Evolutionary conservation across 2,329 filamentous ascomycete genomes (phyloP), one percentile per base, ranked within the genome.

Genomic region (Helicocarpus griseus): DNA sequence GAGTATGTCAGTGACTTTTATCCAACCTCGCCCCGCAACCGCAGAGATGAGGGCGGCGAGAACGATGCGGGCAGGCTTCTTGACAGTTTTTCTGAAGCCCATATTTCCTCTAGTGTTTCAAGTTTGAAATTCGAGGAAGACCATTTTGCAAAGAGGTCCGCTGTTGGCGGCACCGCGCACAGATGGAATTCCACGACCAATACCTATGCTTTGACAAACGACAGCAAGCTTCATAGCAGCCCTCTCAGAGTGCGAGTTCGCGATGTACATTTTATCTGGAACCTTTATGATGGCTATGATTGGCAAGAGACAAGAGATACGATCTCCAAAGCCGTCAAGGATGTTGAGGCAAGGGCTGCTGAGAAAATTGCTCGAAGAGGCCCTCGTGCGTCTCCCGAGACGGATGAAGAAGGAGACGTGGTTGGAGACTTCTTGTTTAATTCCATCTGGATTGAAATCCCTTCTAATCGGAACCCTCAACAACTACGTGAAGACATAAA

Each of bases 371-470:
- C 80, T 22, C 76, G 79, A 39, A 68, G 73, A 41, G 76, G 78
- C 5, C 80, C 81, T 49, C 73, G 79, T 54, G 74, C 78, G 49
- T 72, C 77, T 7, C 75, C 78, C 50, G 61, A 86, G 84, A 49
- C 84, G 83, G 56, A 55, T 33, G 87, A 95, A 46, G 86, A 90
- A 40, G 87, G 90, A 67, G 87, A 83, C 11, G 87, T 86, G 5
- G 94, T 97, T 67, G 89, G 89, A 5, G 94, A 98, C 65, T 95
- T 94, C 60, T 76, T 98, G 14, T 98, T 98, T 77, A 97, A 98
- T 65, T 98, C 93, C 0, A 95, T 98, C 50, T 98, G 96, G 72
- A 96, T 98, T 60, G 89, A 87, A 13, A 87, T 98, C 17, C 87
- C 91, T 0, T 79, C 87, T 9, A 93, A 90, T 59, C 82, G 85